These are phyloP conservation scores for Coemansia sp. DNA, from an alignment of 192 early-diverging fungal genomes.

Conservation along the genomic window DNA sequence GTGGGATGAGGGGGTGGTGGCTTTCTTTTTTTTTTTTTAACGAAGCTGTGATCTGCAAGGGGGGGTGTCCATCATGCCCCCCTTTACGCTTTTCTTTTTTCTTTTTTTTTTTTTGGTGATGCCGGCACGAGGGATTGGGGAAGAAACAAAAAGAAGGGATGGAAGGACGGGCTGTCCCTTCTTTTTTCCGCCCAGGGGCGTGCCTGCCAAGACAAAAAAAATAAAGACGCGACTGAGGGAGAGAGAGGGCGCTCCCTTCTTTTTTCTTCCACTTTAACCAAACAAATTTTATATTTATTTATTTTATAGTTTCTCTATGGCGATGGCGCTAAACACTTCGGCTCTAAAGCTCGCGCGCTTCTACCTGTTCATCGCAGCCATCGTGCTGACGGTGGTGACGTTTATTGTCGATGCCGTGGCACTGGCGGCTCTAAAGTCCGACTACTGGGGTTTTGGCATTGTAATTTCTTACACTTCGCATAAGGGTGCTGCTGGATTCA, in stretches of 20 bases:
- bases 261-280: constrained; percentile 2
- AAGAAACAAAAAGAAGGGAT: background rate
- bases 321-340: constrained; percentile 11
- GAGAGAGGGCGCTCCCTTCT: background rate
- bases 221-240: background rate
- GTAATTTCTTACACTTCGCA: background rate
- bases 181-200: background rate
- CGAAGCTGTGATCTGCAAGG: background rate
- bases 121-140: constrained; percentile 7
- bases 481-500: constrained; percentile 43
- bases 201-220: background rate
- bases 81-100: constrained; percentile 1
- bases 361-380: constrained; percentile 31
- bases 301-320: background rate
- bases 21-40: background rate
- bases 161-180: background rate
- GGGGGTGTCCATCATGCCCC: background rate
- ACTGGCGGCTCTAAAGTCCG: constrained; percentile 25
- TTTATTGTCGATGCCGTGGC: constrained; percentile 47
- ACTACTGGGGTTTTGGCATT: background rate
- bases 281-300: constrained; percentile 1
- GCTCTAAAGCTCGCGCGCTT: constrained; percentile 35
- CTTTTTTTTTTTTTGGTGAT: constrained; percentile 3
- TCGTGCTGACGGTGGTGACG: constrained; percentile 38
- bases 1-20: background rate